Percentiles rank a stretch among this genome's conserved stretches.
These are phyloP conservation scores for Ampelocalamus luodianensis DNA, from an alignment of 176 grass and related monocot genomes.

Conservation along the genomic window DNA sequence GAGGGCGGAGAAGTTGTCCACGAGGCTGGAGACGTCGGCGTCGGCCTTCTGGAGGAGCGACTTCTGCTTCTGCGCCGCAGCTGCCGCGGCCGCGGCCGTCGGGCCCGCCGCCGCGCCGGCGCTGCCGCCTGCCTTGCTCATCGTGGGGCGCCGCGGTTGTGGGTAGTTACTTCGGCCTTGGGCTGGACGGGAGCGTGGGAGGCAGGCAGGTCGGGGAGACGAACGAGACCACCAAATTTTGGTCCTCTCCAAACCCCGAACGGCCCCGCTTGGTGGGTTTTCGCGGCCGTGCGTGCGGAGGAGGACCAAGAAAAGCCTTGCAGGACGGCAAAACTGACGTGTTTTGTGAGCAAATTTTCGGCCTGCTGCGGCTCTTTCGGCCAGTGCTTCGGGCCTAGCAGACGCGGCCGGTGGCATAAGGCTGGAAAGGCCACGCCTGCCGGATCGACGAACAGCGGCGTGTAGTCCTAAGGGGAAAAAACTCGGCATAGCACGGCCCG, in stretches of 20 bases:
- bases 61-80: slow-evolving; percentile 85
- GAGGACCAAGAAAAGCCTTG: not conserved
- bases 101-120: slow-evolving; percentile 58
- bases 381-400: not conserved
- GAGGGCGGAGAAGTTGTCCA: slow-evolving; percentile 76
- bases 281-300: too few species aligned
- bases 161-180: not conserved
- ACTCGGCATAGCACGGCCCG: not conserved
- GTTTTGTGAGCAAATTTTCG: not conserved
- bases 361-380: too few species aligned
- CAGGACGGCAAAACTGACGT: not conserved
- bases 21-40: slow-evolving; percentile 63
- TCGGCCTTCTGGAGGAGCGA: slow-evolving; percentile 77
- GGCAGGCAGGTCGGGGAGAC: not conserved
- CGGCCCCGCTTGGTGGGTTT: not conserved
- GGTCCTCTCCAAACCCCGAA: not conserved
- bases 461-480: not conserved
- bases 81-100: slow-evolving; percentile 59
- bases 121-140: slow-evolving; percentile 48
- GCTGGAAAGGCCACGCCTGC: too few species aligned
- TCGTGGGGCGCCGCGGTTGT: not conserved
- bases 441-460: too few species aligned
- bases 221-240: not conserved
- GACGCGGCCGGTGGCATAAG: not conserved
- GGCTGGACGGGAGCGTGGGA: not conserved